A percentile compares a stretch with the other conserved stretches of the same genome.
Evolutionary conservation across 2,329 filamentous ascomycete species (phyloP).

Genomic region (Phaeophleospora eucalypticola): DNA sequence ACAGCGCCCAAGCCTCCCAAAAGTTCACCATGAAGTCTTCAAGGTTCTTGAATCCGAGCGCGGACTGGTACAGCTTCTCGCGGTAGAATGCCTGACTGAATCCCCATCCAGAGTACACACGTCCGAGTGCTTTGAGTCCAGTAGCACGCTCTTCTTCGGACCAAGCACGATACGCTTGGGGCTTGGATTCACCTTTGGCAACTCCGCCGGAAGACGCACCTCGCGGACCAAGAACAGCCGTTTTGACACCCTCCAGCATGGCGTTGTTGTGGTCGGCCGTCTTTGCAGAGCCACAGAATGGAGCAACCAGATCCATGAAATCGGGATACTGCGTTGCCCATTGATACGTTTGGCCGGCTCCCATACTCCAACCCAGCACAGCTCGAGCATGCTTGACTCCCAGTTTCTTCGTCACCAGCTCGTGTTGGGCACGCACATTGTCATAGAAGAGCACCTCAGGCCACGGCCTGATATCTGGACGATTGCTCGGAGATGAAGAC

Average conservation of each 20-base stretch:
- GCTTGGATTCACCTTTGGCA: slow-evolving; percentile 43
- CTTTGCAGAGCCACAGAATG: slow-evolving; percentile 63
- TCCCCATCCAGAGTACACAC: slow-evolving; percentile 75
- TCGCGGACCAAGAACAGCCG: slow-evolving; percentile 56
- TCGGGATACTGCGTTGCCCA: slow-evolving; percentile 40
- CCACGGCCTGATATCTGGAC: slow-evolving; percentile 49
- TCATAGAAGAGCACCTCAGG: slow-evolving; percentile 63
- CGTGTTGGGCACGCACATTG: slow-evolving; percentile 64
- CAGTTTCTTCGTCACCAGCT: slow-evolving; percentile 61
- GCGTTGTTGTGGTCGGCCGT: slow-evolving; percentile 65
- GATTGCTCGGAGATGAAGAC: slow-evolving; percentile 64
- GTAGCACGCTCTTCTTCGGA: slow-evolving; percentile 47
- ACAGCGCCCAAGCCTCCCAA: slow-evolving; percentile 71
- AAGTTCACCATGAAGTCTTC: slow-evolving; percentile 72
- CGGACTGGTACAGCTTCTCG: slow-evolving; percentile 61
- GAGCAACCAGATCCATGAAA: slow-evolving; percentile 62
- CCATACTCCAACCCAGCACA: slow-evolving; percentile 69
- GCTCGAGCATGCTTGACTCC: slow-evolving; percentile 57
- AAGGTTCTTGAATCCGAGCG: slow-evolving; percentile 61
- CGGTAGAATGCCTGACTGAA: slow-evolving; percentile 77
- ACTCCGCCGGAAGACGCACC: slow-evolving; percentile 51
- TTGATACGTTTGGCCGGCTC: slow-evolving; percentile 56
- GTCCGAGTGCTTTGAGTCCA: slow-evolving; percentile 62
- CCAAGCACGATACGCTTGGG: slow-evolving; percentile 23
- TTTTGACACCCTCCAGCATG: slow-evolving; percentile 62